Conservation (phyloP, 2,329 filamentous ascomycete genomes). For the Aspergillus aculeatinus region DNA sequence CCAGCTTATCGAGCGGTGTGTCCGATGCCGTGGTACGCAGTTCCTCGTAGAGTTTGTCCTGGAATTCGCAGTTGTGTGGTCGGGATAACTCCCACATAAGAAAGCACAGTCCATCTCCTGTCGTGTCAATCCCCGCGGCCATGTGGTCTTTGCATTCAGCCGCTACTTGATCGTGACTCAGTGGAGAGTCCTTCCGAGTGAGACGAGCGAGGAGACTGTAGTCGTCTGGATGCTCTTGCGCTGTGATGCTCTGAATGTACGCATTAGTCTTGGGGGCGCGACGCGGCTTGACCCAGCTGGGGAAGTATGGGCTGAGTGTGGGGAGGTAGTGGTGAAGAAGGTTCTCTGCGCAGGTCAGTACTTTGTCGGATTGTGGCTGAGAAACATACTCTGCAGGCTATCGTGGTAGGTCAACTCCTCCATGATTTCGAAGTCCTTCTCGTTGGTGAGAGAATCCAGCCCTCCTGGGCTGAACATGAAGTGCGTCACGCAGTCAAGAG, state of each 20-base stretch:
- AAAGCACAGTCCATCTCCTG: constrained; percentile 67
- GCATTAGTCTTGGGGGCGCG: constrained; percentile 59
- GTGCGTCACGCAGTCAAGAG: constrained; percentile 67
- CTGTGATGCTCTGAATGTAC: constrained; percentile 57
- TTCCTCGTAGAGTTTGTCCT: constrained; percentile 52
- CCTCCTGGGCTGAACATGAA: constrained; percentile 69
- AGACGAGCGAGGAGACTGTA: constrained; percentile 63
- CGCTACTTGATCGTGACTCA: constrained; percentile 58
- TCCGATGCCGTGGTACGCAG: constrained; percentile 43
- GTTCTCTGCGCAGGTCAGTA: constrained; percentile 49
- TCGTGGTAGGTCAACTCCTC: constrained; percentile 66
- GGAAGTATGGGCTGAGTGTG: constrained; percentile 47
- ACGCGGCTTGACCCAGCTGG: constrained; percentile 54
- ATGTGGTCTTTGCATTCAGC: constrained; percentile 72
- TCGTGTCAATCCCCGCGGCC: constrained; percentile 71
- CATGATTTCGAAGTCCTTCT: constrained; percentile 65
- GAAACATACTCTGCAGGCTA: constrained; percentile 61
- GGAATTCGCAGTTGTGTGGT: constrained; percentile 31
- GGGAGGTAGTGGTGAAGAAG: constrained; percentile 61
- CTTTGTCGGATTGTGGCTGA: not conserved
- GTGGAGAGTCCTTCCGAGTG: constrained; percentile 50
- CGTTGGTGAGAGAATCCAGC: constrained; percentile 57
- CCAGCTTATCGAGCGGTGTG: constrained; percentile 42
- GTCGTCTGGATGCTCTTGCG: constrained; percentile 47
- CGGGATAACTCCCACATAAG: constrained; percentile 70